A percentile compares a stretch with the other conserved stretches of the same genome.
These are phyloP conservation scores for Calonectria fujianensis DNA, from an alignment of 2,329 filamentous ascomycete species.

Conservation along the genomic window DNA sequence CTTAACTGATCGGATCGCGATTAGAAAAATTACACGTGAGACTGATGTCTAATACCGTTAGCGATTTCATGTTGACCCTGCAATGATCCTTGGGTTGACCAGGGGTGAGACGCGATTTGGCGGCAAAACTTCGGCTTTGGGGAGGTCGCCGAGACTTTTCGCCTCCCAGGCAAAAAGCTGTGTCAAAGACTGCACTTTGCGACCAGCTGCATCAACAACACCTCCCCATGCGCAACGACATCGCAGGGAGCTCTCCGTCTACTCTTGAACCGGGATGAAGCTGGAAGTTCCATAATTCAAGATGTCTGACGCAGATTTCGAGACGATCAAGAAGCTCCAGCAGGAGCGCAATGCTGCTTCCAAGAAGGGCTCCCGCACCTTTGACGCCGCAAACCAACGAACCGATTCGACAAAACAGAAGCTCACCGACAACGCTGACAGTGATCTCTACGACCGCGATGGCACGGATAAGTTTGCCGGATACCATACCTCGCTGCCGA, in stretches of 20 bases:
- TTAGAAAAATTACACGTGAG: not conserved
- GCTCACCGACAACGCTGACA: slow-evolving; percentile 92
- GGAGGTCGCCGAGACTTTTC: slow-evolving; percentile 55
- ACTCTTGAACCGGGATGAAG: slow-evolving; percentile 67
- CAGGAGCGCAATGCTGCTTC: slow-evolving; percentile 91
- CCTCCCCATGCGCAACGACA: slow-evolving; percentile 62
- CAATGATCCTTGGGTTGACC: slow-evolving; percentile 32
- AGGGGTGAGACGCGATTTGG: slow-evolving; percentile 18
- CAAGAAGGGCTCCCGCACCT: slow-evolving; percentile 88
- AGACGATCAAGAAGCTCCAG: slow-evolving; percentile 90
- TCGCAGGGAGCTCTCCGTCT: slow-evolving; percentile 59
- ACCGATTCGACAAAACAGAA: slow-evolving; percentile 93
- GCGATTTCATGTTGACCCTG: slow-evolving; percentile 3
- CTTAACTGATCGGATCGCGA: not conserved
- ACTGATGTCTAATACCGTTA: not conserved
- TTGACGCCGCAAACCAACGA: slow-evolving; percentile 87
- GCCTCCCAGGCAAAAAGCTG: slow-evolving; percentile 57
- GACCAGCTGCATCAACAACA: slow-evolving; percentile 55
- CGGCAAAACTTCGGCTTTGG: slow-evolving; percentile 60
- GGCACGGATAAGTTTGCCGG: slow-evolving; percentile 88
- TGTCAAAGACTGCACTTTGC: slow-evolving; percentile 55
- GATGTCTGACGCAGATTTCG: slow-evolving; percentile 89
- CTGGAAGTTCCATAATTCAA: slow-evolving; percentile 61
- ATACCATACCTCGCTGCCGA: slow-evolving; percentile 92
- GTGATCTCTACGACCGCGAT: slow-evolving; percentile 87